Conservation (phyloP, 495 filamentous ascomycete genomes). For the Xylaria intraflava region DNA sequence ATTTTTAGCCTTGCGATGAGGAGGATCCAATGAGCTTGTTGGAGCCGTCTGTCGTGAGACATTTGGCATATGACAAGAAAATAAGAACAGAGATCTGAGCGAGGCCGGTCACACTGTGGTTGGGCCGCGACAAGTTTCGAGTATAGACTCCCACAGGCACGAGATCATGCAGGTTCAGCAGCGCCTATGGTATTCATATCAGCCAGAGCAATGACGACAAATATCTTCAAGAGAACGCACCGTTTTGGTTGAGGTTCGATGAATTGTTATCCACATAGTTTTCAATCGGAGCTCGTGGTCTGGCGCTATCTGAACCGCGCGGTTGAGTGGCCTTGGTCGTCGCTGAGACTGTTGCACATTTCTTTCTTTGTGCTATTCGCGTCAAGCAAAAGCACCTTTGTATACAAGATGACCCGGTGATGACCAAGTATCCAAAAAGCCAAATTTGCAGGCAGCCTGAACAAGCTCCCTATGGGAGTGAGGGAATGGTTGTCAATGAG, state of each 20-base stretch:
- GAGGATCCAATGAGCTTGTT: conserved; percentile 17
- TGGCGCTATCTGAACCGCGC: conserved; percentile 5
- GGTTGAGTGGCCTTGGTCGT: conserved; percentile 8
- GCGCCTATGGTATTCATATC: neutral
- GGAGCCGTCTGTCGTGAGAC: conserved; percentile 15
- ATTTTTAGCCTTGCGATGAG: conserved; percentile 19
- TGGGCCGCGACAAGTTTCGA: conserved; percentile 19
- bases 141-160: conserved; percentile 11
- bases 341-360: conserved; percentile 14
- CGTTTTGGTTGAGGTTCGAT: conserved; percentile 20
- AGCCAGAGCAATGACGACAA: conserved; percentile 27
- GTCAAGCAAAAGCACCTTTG: conserved; percentile 10
- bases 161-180: conserved; percentile 4
- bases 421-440: conserved; percentile 56
- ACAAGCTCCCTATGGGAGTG: conserved; percentile 6
- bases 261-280: conserved; percentile 44
- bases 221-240: conserved; percentile 12
- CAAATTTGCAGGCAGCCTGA: conserved; percentile 56
- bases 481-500: conserved; percentile 46
- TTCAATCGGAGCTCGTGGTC: conserved; percentile 50
- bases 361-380: conserved; percentile 12
- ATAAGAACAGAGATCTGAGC: conserved; percentile 44
- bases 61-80: conserved; percentile 23
- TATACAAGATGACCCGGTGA: conserved; percentile 44
- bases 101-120: conserved; percentile 16